Evolutionary conservation across 768 basidiomycete genomes (phyloP).

Genomic region (Tephrocybe sp.): DNA sequence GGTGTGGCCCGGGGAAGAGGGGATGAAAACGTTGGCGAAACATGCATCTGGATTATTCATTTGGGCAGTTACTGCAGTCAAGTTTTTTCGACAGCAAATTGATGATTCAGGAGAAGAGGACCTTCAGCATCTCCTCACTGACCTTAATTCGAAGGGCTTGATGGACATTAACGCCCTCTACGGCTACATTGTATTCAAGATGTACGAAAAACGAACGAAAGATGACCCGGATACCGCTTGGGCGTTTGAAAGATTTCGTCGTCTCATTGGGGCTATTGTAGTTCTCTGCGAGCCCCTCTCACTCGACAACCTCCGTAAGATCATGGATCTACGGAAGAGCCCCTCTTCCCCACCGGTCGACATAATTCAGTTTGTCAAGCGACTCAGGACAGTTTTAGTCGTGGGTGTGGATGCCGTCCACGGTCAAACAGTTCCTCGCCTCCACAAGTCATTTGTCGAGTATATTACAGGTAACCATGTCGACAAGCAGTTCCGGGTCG

Average conservation of each 20-base stretch:
- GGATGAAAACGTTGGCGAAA: not conserved
- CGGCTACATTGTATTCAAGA: not conserved
- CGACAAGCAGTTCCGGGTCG: slow-evolving; percentile 2
- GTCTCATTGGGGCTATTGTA: slow-evolving; percentile 16
- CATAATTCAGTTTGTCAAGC: slow-evolving; percentile 13
- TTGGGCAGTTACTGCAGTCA: slow-evolving; percentile 1
- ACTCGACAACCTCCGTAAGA: slow-evolving; percentile 6
- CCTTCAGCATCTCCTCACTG: not conserved
- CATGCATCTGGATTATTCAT: slow-evolving; percentile 4
- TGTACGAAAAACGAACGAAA: not conserved
- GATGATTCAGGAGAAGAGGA: not conserved
- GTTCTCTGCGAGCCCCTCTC: slow-evolving; percentile 11
- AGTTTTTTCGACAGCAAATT: not conserved
- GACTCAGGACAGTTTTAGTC: slow-evolving; percentile 19
- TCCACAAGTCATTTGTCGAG: slow-evolving; percentile 20
- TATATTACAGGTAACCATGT: slow-evolving; percentile 13
- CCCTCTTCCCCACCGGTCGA: slow-evolving; percentile 5
- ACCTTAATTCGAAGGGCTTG: not conserved
- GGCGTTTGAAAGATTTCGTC: slow-evolving; percentile 17
- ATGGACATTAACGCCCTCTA: slow-evolving; percentile 2
- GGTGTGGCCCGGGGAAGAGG: not conserved
- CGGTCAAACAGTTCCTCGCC: slow-evolving; percentile 13
- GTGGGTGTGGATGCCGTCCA: slow-evolving; percentile 11
- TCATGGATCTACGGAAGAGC: slow-evolving; percentile 10
- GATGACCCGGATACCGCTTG: not conserved